Evolutionary conservation across 305 asterid genomes (phyloP), one percentile per base, ranked within the genome.

Genomic region (Solanum aculeatissimum): DNA sequence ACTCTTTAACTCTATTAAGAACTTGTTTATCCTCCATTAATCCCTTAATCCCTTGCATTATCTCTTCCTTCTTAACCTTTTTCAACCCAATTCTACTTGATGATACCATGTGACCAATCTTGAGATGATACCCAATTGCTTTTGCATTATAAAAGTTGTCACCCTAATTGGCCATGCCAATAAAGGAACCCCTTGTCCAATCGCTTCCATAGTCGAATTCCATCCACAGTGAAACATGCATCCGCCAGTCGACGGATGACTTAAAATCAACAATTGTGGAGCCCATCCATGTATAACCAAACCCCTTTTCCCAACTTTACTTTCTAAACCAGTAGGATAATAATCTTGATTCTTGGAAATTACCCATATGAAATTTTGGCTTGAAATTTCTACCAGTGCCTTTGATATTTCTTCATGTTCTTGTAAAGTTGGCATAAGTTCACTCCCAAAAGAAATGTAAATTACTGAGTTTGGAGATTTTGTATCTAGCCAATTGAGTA

Each of bases 121-220:
- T 89, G 75, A 93, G 81, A 87, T 92, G 86, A 29, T 75, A 74
- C 23, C 43, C 94, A 66, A 91, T 87, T 83, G 90, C 80, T 62
- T 91, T 91, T 1, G 97, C 95, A 77, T 88, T 83, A 62, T 89
- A 88, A 75, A 89, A 93, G 53, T 95, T 96, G 80, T 94, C 98
- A 51, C 97, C 96, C 98, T 89, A 14, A 93, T 90, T 0, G 98
- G 98, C 98, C 98, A 93, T 11, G 92, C 95, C 91, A 93, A 29
- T 9, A 94, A 85, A 1, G 98, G 93, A 7, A 91, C 66, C 8
- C 95, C 97, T 3, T 88, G 87, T 15, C 94, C 95, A 2, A 92
- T 85, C 0, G 95, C 93, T 87, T 95, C 96, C 43, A 91, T 82
- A 0, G 93, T 91, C 3, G 98, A 95, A 85, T 93, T 95, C 96